phyloP scores from a whole-genome alignment of 2,329 filamentous ascomycete genomes.

The Aspergillus tamarii region DNA sequence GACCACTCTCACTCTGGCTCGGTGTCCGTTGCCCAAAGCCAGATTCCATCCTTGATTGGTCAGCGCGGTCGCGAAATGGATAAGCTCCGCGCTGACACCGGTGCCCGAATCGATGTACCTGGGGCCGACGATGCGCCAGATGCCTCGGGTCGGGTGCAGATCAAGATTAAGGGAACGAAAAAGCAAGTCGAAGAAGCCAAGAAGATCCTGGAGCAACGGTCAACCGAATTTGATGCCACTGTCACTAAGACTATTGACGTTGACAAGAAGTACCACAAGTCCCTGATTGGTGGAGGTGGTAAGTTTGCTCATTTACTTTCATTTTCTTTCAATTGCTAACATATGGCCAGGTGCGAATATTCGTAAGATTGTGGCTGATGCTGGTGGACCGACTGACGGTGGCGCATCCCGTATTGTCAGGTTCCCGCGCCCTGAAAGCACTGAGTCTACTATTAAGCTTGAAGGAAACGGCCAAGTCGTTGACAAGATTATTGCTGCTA shows the following conservation, averaged over 20 bases:
- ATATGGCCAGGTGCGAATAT: slow-evolving; percentile 72
- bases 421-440: slow-evolving; percentile 86
- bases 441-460: slow-evolving; percentile 81
- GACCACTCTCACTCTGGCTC: slow-evolving; percentile 82
- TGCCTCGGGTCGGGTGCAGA: slow-evolving; percentile 72
- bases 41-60: slow-evolving; percentile 92
- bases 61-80: slow-evolving; percentile 90
- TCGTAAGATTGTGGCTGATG: slow-evolving; percentile 80
- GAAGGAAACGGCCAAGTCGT: slow-evolving; percentile 84
- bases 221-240: slow-evolving; percentile 86
- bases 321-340: slow-evolving; percentile 18
- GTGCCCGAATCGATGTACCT: slow-evolving; percentile 90
- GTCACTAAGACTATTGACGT: slow-evolving; percentile 81
- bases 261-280: slow-evolving; percentile 87
- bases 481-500: slow-evolving; percentile 82
- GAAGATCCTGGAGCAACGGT: slow-evolving; percentile 85
- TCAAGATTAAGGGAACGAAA: slow-evolving; percentile 91
- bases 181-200: slow-evolving; percentile 87
- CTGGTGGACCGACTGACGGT: slow-evolving; percentile 86
- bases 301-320: slow-evolving; percentile 45
- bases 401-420: slow-evolving; percentile 87
- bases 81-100: slow-evolving; percentile 79
- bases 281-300: slow-evolving; percentile 87
- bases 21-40: slow-evolving; percentile 84
- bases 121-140: slow-evolving; percentile 72